Evolutionary conservation across 2,329 filamentous ascomycete species (phyloP).

Genomic region (Colletotrichum sp.): DNA sequence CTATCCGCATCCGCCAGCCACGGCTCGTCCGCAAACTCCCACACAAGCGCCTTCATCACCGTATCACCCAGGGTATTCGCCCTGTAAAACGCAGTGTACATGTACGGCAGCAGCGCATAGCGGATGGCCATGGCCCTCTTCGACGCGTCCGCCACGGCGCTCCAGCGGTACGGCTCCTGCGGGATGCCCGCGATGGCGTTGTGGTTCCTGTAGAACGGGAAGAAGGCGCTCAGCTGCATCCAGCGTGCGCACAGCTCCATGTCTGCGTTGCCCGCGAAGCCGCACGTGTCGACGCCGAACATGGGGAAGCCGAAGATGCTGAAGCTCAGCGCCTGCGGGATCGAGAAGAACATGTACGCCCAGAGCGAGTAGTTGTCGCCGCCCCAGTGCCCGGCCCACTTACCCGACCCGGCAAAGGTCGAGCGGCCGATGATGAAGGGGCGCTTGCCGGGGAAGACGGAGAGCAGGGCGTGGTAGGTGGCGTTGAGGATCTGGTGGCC

Average conservation of each 20-base stretch:
- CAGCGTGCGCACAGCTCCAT: slow-evolving; percentile 75
- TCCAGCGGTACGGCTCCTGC: slow-evolving; percentile 77
- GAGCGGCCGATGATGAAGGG: slow-evolving; percentile 86
- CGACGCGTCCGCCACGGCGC: slow-evolving; percentile 66
- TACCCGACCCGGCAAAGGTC: slow-evolving; percentile 79
- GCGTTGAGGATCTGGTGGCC: slow-evolving; percentile 78
- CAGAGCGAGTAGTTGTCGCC: slow-evolving; percentile 76
- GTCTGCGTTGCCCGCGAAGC: slow-evolving; percentile 70
- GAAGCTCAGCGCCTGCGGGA: slow-evolving; percentile 78
- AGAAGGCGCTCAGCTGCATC: slow-evolving; percentile 77
- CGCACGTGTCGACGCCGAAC: slow-evolving; percentile 74
- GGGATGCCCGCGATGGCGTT: slow-evolving; percentile 63
- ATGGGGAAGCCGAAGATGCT: slow-evolving; percentile 75
- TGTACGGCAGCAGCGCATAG: slow-evolving; percentile 73
- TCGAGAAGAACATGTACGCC: slow-evolving; percentile 76
- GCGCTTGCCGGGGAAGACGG: slow-evolving; percentile 68
- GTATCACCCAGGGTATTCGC: slow-evolving; percentile 70
- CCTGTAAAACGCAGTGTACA: slow-evolving; percentile 74
- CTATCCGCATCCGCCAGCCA: slow-evolving; percentile 68
- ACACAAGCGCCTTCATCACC: slow-evolving; percentile 74
- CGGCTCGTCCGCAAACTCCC: slow-evolving; percentile 77
- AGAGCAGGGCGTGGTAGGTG: slow-evolving; percentile 73
- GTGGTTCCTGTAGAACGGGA: slow-evolving; percentile 81
- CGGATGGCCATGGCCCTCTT: slow-evolving; percentile 71
- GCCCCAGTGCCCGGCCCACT: slow-evolving; percentile 82